phyloP scores from a whole-genome alignment of 1,284 basidiomycete genomes.

The Leccinum pallidistipes region DNA sequence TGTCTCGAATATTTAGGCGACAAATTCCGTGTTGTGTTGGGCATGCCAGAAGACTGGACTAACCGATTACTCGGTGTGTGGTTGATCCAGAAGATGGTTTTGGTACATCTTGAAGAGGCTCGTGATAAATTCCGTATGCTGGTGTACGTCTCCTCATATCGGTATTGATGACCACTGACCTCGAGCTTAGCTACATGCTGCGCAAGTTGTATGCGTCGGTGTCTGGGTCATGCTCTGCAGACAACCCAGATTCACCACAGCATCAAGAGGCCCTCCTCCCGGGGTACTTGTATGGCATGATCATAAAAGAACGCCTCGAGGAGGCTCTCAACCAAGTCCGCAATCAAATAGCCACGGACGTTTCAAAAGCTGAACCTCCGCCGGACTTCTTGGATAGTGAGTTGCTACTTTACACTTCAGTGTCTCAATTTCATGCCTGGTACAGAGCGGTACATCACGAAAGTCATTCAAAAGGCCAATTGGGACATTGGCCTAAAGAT shows the following conservation, averaged over 20 bases:
- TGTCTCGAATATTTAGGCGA: conserved; percentile 97
- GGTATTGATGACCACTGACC: conserved; percentile 14
- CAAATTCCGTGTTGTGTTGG: conserved; percentile 94
- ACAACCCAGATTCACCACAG: conserved; percentile 99
- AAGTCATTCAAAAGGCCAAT: conserved; percentile 77
- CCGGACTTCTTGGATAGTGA: conserved; percentile 88
- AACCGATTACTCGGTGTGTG: conserved; percentile 83
- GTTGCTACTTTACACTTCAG: conserved; percentile 28
- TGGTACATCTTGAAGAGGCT: conserved; percentile 90
- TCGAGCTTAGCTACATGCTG: conserved; percentile 79
- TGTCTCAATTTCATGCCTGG: conserved; percentile 9
- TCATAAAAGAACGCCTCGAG: conserved; percentile 97
- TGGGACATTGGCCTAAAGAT: conserved; percentile 92
- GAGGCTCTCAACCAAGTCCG: conserved; percentile 84
- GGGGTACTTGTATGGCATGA: conserved; percentile 93
- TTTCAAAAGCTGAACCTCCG: conserved; percentile 67
- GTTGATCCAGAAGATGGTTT: conserved; percentile 84
- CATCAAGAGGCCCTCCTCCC: conserved; percentile 98
- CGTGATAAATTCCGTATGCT: conserved; percentile 97
- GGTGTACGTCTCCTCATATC: conserved; percentile 49
- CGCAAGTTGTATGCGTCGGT: conserved; percentile 95
- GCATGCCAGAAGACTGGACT: conserved; percentile 92
- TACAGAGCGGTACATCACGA: conserved; percentile 80
- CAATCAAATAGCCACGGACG: conserved; percentile 72
- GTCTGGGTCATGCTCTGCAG: conserved; percentile 87